Evolutionary conservation across 2,329 filamentous ascomycete species (phyloP).

Genomic region (Xylogone sp.): DNA sequence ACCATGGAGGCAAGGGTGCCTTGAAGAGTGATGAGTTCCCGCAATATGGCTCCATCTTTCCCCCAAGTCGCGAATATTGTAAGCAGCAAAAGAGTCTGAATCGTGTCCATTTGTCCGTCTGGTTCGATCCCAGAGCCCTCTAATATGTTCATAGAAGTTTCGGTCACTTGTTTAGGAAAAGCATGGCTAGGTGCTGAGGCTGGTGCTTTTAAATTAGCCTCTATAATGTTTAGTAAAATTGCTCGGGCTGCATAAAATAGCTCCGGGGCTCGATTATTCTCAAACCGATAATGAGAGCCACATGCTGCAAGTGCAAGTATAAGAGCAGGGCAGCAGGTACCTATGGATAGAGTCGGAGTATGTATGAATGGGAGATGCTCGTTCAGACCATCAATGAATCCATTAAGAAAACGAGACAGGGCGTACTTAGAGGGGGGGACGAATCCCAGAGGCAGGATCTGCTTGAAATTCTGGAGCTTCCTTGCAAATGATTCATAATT

Average conservation of each 20-base stretch:
- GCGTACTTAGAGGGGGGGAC: constrained; percentile 67
- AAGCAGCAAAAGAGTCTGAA: background rate
- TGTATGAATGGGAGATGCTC: constrained; percentile 61
- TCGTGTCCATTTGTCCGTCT: background rate
- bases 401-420: constrained; percentile 64
- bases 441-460: constrained; percentile 58
- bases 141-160: background rate
- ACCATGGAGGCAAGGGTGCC: constrained; percentile 54
- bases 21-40: constrained; percentile 56
- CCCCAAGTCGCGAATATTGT: background rate
- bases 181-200: background rate
- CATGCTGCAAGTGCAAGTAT: constrained; percentile 64
- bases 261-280: constrained; percentile 54
- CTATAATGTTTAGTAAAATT: constrained; percentile 34
- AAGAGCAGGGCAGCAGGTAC: constrained; percentile 61
- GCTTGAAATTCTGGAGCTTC: constrained; percentile 57
- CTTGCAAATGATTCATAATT: constrained; percentile 23
- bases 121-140: background rate
- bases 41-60: constrained; percentile 13
- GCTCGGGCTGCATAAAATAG: constrained; percentile 59
- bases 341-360: constrained; percentile 59
- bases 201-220: background rate
- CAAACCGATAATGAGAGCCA: constrained; percentile 64
- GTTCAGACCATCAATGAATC: constrained; percentile 65
- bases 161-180: background rate